These are phyloP conservation scores for Calonectria leucothoes DNA, from an alignment of 2,329 filamentous ascomycete genomes.

Conservation along the genomic window DNA sequence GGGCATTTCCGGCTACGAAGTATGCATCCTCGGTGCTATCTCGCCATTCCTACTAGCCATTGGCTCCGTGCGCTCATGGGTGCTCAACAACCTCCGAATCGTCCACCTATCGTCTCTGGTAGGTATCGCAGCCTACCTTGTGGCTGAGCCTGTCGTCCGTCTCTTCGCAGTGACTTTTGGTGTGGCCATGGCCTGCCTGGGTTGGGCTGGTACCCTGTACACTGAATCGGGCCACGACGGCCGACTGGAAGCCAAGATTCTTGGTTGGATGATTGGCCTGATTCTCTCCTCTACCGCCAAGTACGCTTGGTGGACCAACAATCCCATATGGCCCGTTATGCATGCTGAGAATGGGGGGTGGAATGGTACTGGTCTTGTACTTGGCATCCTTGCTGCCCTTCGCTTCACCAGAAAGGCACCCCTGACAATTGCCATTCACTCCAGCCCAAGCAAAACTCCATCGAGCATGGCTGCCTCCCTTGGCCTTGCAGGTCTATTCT, in stretches of 20 bases:
- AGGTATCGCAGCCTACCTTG: conserved; percentile 83
- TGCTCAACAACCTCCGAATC: conserved; percentile 75
- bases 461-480: conserved; percentile 79
- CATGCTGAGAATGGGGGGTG: conserved; percentile 90
- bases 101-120: conserved; percentile 82
- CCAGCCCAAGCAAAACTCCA: conserved; percentile 61
- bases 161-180: conserved; percentile 86
- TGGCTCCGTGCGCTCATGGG: conserved; percentile 73
- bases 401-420: conserved; percentile 77
- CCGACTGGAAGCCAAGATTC: conserved; percentile 83
- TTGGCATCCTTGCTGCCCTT: conserved; percentile 81
- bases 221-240: conserved; percentile 79
- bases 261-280: conserved; percentile 84
- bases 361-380: conserved; percentile 83
- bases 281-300: conserved; percentile 89
- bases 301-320: conserved; percentile 94
- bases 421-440: conserved; percentile 52
- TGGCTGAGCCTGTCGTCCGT: conserved; percentile 78
- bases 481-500: conserved; percentile 86
- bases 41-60: conserved; percentile 85
- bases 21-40: conserved; percentile 84
- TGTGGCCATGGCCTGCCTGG: conserved; percentile 82
- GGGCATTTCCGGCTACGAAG: conserved; percentile 97
- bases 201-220: conserved; percentile 86
- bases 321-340: conserved; percentile 96